Conservation (phyloP, 2,329 filamentous ascomycete genomes). For the Penicillium sp. region DNA sequence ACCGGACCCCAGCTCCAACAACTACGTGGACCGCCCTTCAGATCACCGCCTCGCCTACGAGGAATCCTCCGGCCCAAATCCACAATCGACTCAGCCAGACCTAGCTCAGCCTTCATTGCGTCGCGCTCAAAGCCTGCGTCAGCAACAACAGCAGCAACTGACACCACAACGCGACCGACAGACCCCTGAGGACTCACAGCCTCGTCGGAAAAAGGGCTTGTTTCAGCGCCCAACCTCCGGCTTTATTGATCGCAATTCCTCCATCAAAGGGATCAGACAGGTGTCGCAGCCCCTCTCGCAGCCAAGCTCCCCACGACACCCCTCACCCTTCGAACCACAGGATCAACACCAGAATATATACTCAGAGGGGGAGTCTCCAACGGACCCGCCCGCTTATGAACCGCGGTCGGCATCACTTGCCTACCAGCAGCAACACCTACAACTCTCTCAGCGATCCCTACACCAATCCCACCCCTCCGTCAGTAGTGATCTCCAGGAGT, state of each 20-base stretch:
- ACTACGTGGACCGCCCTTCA: slow-evolving; percentile 10
- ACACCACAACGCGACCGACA: slow-evolving; percentile 15
- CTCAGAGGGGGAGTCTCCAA: slow-evolving; percentile 12
- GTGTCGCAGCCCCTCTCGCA: slow-evolving; percentile 22
- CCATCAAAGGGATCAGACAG: slow-evolving; percentile 22
- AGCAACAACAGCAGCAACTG: slow-evolving; percentile 20
- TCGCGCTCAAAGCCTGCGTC: slow-evolving; percentile 30
- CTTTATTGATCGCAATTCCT: slow-evolving; percentile 29
- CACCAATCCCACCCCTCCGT: slow-evolving; percentile 1
- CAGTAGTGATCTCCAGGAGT: slow-evolving; percentile 8
- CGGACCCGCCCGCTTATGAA: slow-evolving; percentile 8
- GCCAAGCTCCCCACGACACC: slow-evolving; percentile 19
- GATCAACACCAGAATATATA: slow-evolving; percentile 5
- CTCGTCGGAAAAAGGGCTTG: slow-evolving; percentile 23
- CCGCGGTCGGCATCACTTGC: slow-evolving; percentile 11
- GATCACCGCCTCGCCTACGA: slow-evolving; percentile 12
- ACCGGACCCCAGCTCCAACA: slow-evolving; percentile 17
- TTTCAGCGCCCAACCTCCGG: slow-evolving; percentile 26
- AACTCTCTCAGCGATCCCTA: slow-evolving; percentile 8
- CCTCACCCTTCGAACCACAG: background rate
- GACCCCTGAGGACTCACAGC: slow-evolving; percentile 26
- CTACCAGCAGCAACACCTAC: slow-evolving; percentile 18
- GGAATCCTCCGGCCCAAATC: background rate
- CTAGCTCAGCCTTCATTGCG: slow-evolving; percentile 7
- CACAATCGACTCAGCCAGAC: background rate